Base-by-base conservation (phyloP, 2,329 filamentous ascomycete genomes). In the Boeremia lycopersici region DNA sequence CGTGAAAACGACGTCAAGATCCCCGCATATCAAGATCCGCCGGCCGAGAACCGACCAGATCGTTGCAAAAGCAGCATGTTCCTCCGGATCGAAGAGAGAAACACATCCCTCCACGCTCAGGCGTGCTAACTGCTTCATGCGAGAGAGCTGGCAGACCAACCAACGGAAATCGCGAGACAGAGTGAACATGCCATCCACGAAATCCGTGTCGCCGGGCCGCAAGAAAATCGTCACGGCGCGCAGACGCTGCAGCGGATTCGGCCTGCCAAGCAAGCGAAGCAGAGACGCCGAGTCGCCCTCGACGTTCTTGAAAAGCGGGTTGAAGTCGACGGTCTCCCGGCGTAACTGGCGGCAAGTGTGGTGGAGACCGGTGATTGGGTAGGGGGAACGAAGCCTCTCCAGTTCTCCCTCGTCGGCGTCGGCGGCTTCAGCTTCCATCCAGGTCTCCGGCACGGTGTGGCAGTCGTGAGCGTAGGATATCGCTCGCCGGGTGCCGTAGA, bases 361-460 rank as follows among this genome's bases (percentile, higher is more conserved):
- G 12, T 45, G 42, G 2, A 45, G 23, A 25, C 42, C 19, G 25
- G 42, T 45, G 7, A 45, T 45, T 8, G 17, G 23, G 25, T 35
- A 25, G 3, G 30, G 4, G 19, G 13, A 35, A n/a, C 17, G 17
- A n/a, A 45, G n/a, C n/a, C 19, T 28, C 55, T 64, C 59, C 59
- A 63, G 52, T 30, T 19, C 30, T 23, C 23, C 13, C 3, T 45
- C 25, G n/a, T 35, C 23, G 12, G 25, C 17, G 7, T 34, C 31
- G 12, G 23, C 12, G 6, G 26, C 9, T 6, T 35, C 31, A 13
- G 26, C 19, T 13, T 45, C 30, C 11, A 34, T 35, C 15, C 13
- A 17, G 3, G 28, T 33, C 19, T 11, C 8, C 13, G 42, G 42
- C 23, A 11, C 26, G 9, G 19, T 3, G 19, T 26, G 12, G 23